Evolutionary conservation across 2,329 filamentous ascomycete species (phyloP), one percentile per base, ranked within the genome.

Genomic region (Microsporum ferrugineum): DNA sequence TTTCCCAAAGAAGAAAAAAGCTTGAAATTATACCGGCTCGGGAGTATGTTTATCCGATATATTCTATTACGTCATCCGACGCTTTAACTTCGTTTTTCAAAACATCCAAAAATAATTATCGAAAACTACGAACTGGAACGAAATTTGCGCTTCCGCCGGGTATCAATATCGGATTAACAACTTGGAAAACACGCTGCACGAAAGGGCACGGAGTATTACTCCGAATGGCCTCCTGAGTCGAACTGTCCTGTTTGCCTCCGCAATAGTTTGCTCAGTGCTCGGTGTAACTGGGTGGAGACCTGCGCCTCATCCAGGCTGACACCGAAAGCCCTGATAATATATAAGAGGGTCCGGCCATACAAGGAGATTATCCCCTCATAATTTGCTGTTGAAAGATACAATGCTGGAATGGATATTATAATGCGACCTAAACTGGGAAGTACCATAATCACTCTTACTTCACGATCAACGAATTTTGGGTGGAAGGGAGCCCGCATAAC

Each of bases 221-320:
- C 39, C 39, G 39, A 43, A 43, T n/a, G 17, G 39, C 39, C n/a
- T n/a, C 39, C n/a, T n/a, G n/a, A 43, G 14, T 17, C 3, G 39
- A n/a, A 43, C 39, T 23, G n/a, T n/a, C 7, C 10, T 53, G 29
- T 53, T 53, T 34, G 49, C 49, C 49, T n/a, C 29, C 31, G 27
- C 27, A 4, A 33, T n/a, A 14, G 27, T n/a, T 34, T 34, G 49
- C 49, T 53, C 27, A 12, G 10, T 34, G 12, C 49, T 5, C 14
- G 23, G 17, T 47, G 43, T 47, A 8, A 47, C 29, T 51, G 45
- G 31, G 49, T 53, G 49, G 49, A 47, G 43, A 47, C 43, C 49
- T 53, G 49, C 49, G 49, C 49, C 49, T 34, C 49, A 17, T 53
- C 49, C 49, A 33, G 49, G 49, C 49, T 53, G 49, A 33, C 49